Percentiles rank a stretch among this genome's conserved stretches.
These are phyloP conservation scores for Globisporangium yorkense DNA, from an alignment of 352 stramenopile species.

Conservation along the genomic window DNA sequence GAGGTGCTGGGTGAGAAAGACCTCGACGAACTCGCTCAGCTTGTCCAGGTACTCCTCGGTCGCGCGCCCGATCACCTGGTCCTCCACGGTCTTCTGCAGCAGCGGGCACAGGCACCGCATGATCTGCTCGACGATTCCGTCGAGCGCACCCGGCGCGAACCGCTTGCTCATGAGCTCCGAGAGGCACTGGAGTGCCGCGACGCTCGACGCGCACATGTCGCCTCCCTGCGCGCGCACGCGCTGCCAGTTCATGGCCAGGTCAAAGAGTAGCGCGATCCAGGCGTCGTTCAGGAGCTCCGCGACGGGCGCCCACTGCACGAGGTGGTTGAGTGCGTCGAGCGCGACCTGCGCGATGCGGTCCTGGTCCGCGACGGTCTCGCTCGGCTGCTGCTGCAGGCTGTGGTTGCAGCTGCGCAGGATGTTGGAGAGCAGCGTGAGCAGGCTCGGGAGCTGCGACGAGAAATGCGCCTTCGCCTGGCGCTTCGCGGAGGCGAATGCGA, in stretches of 20 bases:
- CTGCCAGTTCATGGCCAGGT: conserved; percentile 44
- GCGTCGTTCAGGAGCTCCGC: conserved; percentile 43
- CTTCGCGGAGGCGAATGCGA: conserved; percentile 45
- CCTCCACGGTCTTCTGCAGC: conserved; percentile 52
- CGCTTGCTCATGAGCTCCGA: conserved; percentile 65
- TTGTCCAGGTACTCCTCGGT: conserved; percentile 71
- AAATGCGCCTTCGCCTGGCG: conserved; percentile 35
- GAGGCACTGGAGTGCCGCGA: conserved; percentile 48
- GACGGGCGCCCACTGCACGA: conserved; percentile 49
- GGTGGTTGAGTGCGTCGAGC: conserved; percentile 45
- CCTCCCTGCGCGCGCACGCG: conserved; percentile 12
- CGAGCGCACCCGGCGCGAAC: conserved; percentile 30
- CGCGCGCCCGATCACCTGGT: conserved; percentile 36
- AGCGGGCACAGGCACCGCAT: conserved; percentile 50
- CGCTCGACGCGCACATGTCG: conserved; percentile 40
- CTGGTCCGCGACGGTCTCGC: conserved; percentile 18
- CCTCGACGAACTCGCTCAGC: conserved; percentile 66
- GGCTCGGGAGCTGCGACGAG: conserved; percentile 31
- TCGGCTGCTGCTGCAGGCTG: conserved; percentile 20
- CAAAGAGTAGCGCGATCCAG: conserved; percentile 61
- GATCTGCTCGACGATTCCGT: conserved; percentile 48
- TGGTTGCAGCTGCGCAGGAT: conserved; percentile 45
- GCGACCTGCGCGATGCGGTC: conserved; percentile 46
- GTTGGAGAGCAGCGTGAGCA: conserved; percentile 42
- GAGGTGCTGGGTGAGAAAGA: conserved; percentile 69